Evolutionary conservation across 148 eudicot species (phyloP), one percentile per base, ranked within the genome.

Genomic region (Salicornia ramosissima): DNA sequence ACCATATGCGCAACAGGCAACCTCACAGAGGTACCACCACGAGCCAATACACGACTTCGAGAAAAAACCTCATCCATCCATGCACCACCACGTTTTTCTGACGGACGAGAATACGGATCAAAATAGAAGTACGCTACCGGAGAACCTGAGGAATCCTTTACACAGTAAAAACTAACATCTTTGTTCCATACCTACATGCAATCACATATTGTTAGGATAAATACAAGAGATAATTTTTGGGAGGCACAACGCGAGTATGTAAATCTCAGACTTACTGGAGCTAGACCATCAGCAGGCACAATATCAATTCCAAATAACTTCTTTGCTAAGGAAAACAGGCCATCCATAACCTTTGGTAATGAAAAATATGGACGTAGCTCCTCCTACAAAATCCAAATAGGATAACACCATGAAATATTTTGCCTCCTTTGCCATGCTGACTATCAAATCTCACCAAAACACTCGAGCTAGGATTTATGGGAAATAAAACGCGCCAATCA

Each of bases 1-100:
- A 91, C 96, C 96, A 94, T 89, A 71, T 89, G 99, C 50, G 99
- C 97, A 80, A 91, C 87, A 74, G 99, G 99, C 80, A 94, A 78
- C 80, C 99, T 88, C 67, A 83, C 85, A 81, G 93, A 87, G 72
- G 80, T 71, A 74, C 88, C 90, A 75, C 88, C 83, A 26, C 68
- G 87, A 65, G 99, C 87, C 61, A 89, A 74, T 60, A 89, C 85
- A 68, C 92, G 96, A 65, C 99, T 94, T 71, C 99, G 84, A 75
- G 86, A 80, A 78, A 91, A 78, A 69, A 91, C 99, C 83, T 91
- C 99, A 74, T 83, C 83, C 99, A 94, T 94, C 99, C 99, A 94
- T 45, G 99, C 99, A 74, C 99, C 99, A 72, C 96, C 99, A 53
- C 86, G 80, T 70, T 94, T 94, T 73, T 94, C 99, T 72, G 99